Conservation (phyloP, 2,329 filamentous ascomycete species). For the Botrytis hyacinthi region DNA sequence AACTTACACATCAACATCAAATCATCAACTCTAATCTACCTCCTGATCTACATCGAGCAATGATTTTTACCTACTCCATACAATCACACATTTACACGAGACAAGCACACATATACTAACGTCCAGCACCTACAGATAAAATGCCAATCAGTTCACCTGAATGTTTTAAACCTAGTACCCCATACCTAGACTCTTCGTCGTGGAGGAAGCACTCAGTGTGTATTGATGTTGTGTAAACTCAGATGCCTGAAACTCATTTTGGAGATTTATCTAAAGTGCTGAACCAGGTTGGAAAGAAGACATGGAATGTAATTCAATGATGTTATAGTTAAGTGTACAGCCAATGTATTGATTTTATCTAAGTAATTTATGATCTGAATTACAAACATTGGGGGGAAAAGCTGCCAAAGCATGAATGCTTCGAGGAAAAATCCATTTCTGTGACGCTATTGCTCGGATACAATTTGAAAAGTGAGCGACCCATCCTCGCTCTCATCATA, state of each 20-base stretch:
- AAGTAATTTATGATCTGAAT: not conserved
- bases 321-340: conserved; percentile 43
- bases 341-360: not conserved
- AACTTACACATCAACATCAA: too few species aligned
- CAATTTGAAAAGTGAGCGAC: conserved; percentile 16
- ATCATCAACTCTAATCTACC: too few species aligned
- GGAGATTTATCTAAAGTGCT: not conserved
- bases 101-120: not conserved
- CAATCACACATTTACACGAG: too few species aligned
- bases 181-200: not conserved
- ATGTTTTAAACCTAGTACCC: not conserved
- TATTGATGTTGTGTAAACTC: not conserved
- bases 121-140: not conserved
- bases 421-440: not conserved
- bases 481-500: conserved; percentile 14
- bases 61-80: too few species aligned
- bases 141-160: not conserved
- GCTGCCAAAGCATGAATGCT: not conserved
- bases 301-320: not conserved
- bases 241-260: not conserved
- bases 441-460: conserved; percentile 11
- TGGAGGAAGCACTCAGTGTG: not conserved
- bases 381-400: not conserved
- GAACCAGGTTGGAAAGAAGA: not conserved
- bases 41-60: too few species aligned